phyloP scores from a whole-genome alignment of 176 grass and related monocot species.

The Cocos nucifera region DNA sequence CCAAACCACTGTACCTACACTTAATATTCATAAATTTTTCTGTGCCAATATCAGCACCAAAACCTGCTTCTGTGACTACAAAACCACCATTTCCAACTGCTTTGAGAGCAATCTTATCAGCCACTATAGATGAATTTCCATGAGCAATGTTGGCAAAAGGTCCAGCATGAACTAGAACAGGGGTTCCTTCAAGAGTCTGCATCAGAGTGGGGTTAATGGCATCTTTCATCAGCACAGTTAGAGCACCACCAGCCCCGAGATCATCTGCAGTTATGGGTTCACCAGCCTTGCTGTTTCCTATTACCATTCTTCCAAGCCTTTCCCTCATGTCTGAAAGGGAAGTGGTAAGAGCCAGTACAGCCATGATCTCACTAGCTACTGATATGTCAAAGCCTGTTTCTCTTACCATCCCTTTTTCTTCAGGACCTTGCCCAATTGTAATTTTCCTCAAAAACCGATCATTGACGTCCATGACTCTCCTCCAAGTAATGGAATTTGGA shows the following conservation, averaged over 20 bases:
- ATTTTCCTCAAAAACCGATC: constrained; percentile 93
- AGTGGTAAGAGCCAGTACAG: constrained; percentile 90
- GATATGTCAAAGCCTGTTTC: constrained; percentile 97
- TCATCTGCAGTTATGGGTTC: constrained; percentile 88
- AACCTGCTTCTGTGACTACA: constrained; percentile 97
- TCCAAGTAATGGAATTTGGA: constrained; percentile 85
- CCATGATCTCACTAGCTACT: constrained; percentile 99
- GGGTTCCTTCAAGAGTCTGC: constrained; percentile 96
- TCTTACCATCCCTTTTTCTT: constrained; percentile 95
- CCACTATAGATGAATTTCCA: constrained; percentile 95
- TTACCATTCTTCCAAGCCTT: constrained; percentile 90
- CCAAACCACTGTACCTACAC: constrained; percentile 86
- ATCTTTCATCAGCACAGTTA: constrained; percentile 99
- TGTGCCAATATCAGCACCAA: constrained; percentile 95
- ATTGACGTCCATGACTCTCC: constrained; percentile 95
- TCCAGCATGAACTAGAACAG: constrained; percentile 92
- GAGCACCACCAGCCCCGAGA: constrained; percentile 82
- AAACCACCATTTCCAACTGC: constrained; percentile 85
- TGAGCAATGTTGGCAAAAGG: constrained; percentile 99
- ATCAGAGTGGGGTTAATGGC: constrained; percentile 94
- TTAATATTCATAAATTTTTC: constrained; percentile 99
- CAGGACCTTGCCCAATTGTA: constrained; percentile 75
- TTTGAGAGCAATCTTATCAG: constrained; percentile 97
- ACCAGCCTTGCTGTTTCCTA: constrained; percentile 88
- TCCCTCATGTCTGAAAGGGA: constrained; percentile 96